phyloP scores from a whole-genome alignment of 176 grass and related monocot genomes.

The Eleusine coracana region DNA sequence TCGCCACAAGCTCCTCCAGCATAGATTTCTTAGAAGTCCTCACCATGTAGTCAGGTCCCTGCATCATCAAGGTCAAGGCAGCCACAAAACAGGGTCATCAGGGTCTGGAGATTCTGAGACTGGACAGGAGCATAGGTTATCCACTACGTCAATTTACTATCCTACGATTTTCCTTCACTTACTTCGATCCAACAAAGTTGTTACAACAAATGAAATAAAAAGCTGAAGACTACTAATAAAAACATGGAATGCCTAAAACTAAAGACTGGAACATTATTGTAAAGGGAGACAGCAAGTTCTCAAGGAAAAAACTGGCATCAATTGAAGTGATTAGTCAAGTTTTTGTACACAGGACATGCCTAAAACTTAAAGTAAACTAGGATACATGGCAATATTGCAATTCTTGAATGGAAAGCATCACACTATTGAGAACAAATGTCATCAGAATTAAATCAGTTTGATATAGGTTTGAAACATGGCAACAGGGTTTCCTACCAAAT shows the following conservation, averaged over 20 bases:
- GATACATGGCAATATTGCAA: not conserved
- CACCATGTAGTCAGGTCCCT: constrained; percentile 96
- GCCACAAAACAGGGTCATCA: constrained; percentile 28
- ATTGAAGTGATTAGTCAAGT: not conserved
- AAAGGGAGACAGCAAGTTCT: not conserved
- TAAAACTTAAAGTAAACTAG: not conserved
- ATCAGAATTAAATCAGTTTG: not conserved
- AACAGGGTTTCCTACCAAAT: not conserved
- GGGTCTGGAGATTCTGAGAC: not conserved
- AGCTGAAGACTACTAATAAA: not conserved
- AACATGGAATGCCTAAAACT: not conserved
- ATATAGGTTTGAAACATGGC: not conserved
- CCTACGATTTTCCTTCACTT: not conserved
- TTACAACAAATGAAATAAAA: not conserved
- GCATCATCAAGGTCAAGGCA: not conserved
- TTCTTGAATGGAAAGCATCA: not conserved
- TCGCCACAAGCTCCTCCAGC: constrained; percentile 78
- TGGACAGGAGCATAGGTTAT: not conserved
- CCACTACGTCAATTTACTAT: not conserved
- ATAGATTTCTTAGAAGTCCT: constrained; percentile 77
- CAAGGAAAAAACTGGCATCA: not conserved
- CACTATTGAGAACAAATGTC: not conserved
- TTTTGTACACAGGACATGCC: not conserved
- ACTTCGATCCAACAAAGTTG: not conserved
- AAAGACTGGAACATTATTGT: not conserved